These are phyloP conservation scores for Mortierella sp. DNA, from an alignment of 371 early-diverging fungal genomes.

Conservation along the genomic window DNA sequence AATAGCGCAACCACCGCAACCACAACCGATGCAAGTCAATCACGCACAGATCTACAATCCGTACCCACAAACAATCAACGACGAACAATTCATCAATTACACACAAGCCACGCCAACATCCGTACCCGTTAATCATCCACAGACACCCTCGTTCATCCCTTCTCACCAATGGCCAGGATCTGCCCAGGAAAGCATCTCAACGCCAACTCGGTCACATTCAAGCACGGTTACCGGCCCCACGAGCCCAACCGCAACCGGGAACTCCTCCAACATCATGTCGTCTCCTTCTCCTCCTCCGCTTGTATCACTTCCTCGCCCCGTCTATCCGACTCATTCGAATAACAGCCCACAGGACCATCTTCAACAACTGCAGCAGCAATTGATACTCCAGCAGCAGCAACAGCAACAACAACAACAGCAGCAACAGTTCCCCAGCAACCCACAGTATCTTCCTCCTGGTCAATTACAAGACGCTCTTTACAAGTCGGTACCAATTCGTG, in stretches of 20 bases:
- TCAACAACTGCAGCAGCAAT: too few relatives aligned
- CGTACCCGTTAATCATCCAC: background rate
- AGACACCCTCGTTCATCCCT: background rate
- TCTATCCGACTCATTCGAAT: background rate
- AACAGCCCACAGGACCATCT: background rate
- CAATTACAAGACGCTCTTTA: background rate
- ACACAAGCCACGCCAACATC: background rate
- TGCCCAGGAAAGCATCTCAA: background rate
- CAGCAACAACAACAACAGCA: background rate
- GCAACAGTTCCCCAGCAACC: background rate
- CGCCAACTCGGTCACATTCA: background rate
- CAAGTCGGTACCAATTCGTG: background rate
- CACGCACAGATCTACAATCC: background rate
- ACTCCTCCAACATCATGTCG: background rate
- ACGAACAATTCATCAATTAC: background rate
- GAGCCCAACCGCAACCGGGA: too few relatives aligned
- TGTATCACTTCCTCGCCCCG: background rate
- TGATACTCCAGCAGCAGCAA: background rate
- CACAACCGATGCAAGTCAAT: background rate
- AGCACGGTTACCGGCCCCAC: too few relatives aligned
- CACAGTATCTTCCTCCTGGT: background rate
- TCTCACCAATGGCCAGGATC: background rate
- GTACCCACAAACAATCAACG: background rate
- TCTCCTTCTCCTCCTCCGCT: too few relatives aligned
- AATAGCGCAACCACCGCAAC: too few relatives aligned